Base-by-base conservation (phyloP, 345 rosid genomes). In the Erodium maritimum region DNA sequence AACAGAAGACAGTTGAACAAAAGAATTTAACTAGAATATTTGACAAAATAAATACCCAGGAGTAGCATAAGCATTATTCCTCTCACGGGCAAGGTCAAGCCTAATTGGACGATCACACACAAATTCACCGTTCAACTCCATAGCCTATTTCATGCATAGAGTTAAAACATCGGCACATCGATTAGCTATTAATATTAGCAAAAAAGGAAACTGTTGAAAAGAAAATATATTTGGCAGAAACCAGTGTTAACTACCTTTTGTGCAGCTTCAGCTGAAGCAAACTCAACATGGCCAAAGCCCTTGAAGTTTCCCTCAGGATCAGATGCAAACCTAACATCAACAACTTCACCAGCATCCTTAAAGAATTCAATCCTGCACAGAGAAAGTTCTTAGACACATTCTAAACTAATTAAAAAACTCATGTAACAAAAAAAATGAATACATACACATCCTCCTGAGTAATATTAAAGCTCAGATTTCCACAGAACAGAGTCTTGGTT, bases 211-310 rank as follows among this genome's bases (percentile, higher is more conserved):
- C 8, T 6, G 54, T 16, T 2, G 12, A 1, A 23, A 1, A 16
- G 45, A 19, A 61, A 5, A 16, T 18, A 45, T 1, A 46, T 14
- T 50, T 5, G 23, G 19, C 23, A 42, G 24, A 56, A 4, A 63
- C 3, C 7, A 3, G 14, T 5, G 19, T 17, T 17, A 7, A 46
- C 16, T 33, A 51, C 77, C 65, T 68, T 65, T n/a, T 54, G 66
- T 1, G 73, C 77, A 23, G 16, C 77, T 61, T 68, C 70, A 21
- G 19, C 13, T 19, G 77, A 60, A 23, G 73, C 60, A 73, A 73
- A 73, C 33, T 73, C 77, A 23, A 73, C 66, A 34, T 73, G 77
- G 8, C 69, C 77, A 65, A 60, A 73, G 5, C 77, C 77, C 63
- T 21, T 68, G 17, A 61, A 61, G 12, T 64, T 68, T 60, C 54